Evolutionary conservation across 208 protist species (phyloP).

Genomic region (Acanthamoeba royreba): DNA sequence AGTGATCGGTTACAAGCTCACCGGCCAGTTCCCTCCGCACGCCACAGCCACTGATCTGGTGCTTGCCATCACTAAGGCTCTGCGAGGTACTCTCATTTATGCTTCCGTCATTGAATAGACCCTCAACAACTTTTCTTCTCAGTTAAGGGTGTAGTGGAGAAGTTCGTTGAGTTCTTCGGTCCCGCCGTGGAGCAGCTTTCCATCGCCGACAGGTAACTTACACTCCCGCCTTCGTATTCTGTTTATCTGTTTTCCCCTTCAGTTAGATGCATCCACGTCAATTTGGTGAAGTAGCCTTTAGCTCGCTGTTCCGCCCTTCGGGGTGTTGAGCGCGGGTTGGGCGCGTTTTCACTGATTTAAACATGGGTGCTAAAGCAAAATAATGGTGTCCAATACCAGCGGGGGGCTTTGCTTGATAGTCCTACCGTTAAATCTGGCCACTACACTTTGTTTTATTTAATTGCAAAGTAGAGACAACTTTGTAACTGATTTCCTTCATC

Average conservation of each 20-base stretch:
- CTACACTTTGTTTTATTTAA: not conserved
- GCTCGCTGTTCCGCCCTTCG: not conserved
- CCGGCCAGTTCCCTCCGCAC: constrained; percentile 85
- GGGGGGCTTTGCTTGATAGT: not conserved
- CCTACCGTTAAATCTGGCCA: not conserved
- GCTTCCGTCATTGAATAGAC: too few relatives aligned
- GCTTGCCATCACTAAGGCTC: constrained; percentile 87
- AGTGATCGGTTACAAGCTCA: constrained; percentile 93
- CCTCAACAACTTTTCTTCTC: too few relatives aligned
- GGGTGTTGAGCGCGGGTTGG: not conserved
- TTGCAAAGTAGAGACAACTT: too few relatives aligned
- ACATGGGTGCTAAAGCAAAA: not conserved
- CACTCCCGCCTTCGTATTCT: not conserved
- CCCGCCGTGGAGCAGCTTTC: constrained; percentile 87
- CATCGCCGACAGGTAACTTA: constrained; percentile 87
- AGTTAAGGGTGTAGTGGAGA: constrained; percentile 90
- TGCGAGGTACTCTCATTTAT: not conserved
- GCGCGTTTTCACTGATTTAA: not conserved
- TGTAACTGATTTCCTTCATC: not conserved
- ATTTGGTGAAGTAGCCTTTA: not conserved
- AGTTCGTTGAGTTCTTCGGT: constrained; percentile 97
- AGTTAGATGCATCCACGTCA: not conserved
- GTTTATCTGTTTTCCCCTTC: too few relatives aligned
- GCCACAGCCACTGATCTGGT: constrained; percentile 96
- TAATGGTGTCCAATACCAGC: not conserved